Base-by-base conservation (phyloP, 331 rosid genomes). In the Pyracantha coccinea region DNA sequence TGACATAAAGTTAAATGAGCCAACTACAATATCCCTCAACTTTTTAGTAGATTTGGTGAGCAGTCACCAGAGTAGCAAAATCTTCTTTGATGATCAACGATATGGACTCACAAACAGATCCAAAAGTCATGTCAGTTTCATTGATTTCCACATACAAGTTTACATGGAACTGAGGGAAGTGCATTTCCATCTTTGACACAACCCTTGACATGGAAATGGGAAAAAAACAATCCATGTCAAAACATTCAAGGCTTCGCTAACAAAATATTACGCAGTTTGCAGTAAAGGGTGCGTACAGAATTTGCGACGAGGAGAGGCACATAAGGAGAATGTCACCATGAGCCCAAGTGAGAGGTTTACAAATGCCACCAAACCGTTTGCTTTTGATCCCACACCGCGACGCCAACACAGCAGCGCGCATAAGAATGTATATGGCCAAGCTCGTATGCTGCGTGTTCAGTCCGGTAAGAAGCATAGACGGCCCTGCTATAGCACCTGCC, bases 281-380 rank as follows among this genome's bases (percentile, higher is more conserved):
- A 31, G 64, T 59, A 66, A 68, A 52, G 72, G 33, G 54, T 33
- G 66, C 87, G 0, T 89, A 95, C 99, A 95, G 72, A 83, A 95
- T 95, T 60, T 95, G 99, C 4, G 94, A 90, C 54, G 98, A 92
- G 69, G 97, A 92, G 66, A 95, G 91, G 75, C 98, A 92, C 99
- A 95, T 90, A 5, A 95, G 98, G 83, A 95, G 88, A 76, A 88
- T 90, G 84, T 95, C 99, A 66, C 99, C 99, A 5, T 90, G 96
- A 68, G 88, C 80, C 99, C 99, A 95, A 5, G 98, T 89, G 80
- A 95, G 93, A 76, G 99, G 99, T 86, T 88, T 95, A 85, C 98
- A 95, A 84, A 88, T 62, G 76, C 15, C 75, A 69, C 97, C 99
- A 23, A 90, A 86, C 65, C 94, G 87, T 77, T 92, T 84, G 88